phyloP scores from a whole-genome alignment of 805 yeast species.

The Starmerella vaccinii region DNA sequence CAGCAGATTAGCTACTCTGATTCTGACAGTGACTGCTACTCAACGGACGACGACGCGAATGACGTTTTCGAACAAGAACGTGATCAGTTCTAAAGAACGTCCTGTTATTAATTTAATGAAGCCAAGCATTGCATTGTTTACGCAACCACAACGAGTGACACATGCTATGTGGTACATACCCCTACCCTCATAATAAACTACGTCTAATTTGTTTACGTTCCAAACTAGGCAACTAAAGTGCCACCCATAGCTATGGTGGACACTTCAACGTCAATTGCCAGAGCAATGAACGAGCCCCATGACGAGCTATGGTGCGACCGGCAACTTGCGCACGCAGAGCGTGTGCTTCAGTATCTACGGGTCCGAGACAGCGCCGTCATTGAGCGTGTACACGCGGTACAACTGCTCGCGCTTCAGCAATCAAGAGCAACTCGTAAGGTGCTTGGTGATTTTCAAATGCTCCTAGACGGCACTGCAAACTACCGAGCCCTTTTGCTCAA shows the following conservation, averaged over 20 bases:
- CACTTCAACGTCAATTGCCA: not conserved
- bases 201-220: not conserved
- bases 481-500: not conserved
- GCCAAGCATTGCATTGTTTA: not conserved
- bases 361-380: not conserved
- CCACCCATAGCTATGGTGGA: not conserved
- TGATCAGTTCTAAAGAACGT: not conserved
- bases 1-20: not conserved
- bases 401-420: not conserved
- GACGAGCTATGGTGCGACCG: conserved; percentile 3
- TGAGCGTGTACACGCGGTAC: not conserved
- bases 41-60: conserved; percentile 9
- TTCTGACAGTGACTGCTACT: not conserved
- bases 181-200: not conserved
- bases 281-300: not conserved
- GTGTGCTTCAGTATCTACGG: not conserved
- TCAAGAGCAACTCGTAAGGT: not conserved
- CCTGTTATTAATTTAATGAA: not conserved
- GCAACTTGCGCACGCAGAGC: not conserved
- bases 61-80: not conserved
- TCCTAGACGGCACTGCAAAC: not conserved
- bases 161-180: not conserved
- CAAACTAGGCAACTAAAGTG: not conserved
- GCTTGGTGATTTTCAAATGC: not conserved
- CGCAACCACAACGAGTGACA: not conserved